Evolutionary conservation across 2,329 filamentous ascomycete species (phyloP), one percentile per base, ranked within the genome.

Genomic region (Verticillium isaacii): DNA sequence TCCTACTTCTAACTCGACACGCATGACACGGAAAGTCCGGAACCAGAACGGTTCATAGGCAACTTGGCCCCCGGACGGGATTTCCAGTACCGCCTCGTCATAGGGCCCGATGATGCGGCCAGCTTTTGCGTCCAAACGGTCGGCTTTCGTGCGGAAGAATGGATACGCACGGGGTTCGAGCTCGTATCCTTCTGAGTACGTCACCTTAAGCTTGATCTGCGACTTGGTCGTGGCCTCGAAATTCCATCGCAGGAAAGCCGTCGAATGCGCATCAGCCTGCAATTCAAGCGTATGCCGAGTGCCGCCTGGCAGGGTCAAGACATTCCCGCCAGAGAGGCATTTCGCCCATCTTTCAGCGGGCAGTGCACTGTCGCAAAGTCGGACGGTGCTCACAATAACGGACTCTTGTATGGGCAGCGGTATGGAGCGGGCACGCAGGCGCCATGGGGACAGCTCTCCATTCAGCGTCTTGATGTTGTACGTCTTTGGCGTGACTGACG

Each of bases 401-500:
- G 54, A 37, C 1, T 62, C 72, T n/a, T 70, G 64, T 39, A 73
- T 71, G 0, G 71, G 70, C 67, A 72, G 68, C 0, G 76, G 75
- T n/a, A 78, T 77, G 1, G 63, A 60, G 1, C 76, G 72, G n/a
- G 74, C 72, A 9, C 68, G 68, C 2, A 79, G 62, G 32, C 71
- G 66, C 77, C 77, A 79, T 0, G 75, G 75, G 1, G 73, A 58
- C 5, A 78, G 68, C 37, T 78, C 75, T 1, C 77, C 77, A 63
- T 77, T 77, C 29, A 72, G 34, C 0, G 73, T 75, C 32, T 64
- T 70, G 56, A 76, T 69, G 3, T 68, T 66, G 63, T 75, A 74
- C 2, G 62, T 50, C 1, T 69, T 61, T 2, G 72, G 69, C 1
- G 32, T 64, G 1, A 68, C 58, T 1, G 56, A 2, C 3, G 60